Percentiles rank a stretch among this genome's conserved stretches.
These are phyloP conservation scores for Eucalyptus tenuipes DNA, from an alignment of 345 rosid genomes.

Conservation along the genomic window DNA sequence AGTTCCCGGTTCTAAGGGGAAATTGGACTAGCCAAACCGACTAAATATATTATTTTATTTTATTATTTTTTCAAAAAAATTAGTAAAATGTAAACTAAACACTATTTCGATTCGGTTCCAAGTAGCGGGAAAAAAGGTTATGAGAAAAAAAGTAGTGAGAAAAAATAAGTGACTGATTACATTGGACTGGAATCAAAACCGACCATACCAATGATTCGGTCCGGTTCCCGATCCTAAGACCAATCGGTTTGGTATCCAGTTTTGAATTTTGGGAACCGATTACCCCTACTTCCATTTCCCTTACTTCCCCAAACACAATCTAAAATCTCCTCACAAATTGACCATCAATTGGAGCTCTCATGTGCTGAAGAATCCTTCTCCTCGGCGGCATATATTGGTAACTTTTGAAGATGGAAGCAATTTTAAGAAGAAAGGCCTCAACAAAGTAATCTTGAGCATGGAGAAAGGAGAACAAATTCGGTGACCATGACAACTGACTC, in stretches of 20 bases:
- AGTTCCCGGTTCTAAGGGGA: rapidly evolving
- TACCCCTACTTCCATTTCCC: not conserved
- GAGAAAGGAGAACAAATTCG: conserved; percentile 23
- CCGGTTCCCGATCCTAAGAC: rapidly evolving
- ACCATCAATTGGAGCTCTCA: not conserved
- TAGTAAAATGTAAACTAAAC: too few relatives aligned
- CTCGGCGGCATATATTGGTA: conserved; percentile 28
- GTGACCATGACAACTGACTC: not conserved
- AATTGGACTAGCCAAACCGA: rapidly evolving
- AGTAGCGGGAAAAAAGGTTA: too few relatives aligned
- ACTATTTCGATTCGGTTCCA: rapidly evolving
- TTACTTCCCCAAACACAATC: not conserved
- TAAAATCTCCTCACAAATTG: not conserved
- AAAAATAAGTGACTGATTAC: rapidly evolving
- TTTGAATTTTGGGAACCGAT: too few relatives aligned
- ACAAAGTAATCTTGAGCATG: conserved; percentile 28
- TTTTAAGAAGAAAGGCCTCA: conserved; percentile 24
- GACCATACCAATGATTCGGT: rapidly evolving
- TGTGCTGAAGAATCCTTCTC: not conserved
- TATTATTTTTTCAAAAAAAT: rapidly evolving
- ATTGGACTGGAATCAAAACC: rapidly evolving
- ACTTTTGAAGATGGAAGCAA: conserved; percentile 41
- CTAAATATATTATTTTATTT: too few relatives aligned
- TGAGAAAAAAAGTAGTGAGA: rapidly evolving
- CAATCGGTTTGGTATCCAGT: rapidly evolving